Conservation (phyloP, 2,329 filamentous ascomycete genomes). For the Aspergillus uvarum region DNA sequence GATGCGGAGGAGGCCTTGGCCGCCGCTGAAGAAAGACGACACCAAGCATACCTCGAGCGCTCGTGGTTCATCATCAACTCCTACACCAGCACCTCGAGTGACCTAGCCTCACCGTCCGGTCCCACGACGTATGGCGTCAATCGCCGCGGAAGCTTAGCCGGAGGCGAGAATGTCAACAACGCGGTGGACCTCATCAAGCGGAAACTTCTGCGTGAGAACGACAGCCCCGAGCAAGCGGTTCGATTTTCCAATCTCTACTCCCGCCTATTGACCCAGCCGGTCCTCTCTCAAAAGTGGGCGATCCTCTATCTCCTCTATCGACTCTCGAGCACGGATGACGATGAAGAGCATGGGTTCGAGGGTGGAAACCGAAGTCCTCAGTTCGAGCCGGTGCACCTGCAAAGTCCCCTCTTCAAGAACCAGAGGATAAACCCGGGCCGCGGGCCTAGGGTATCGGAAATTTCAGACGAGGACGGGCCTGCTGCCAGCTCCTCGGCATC, state of each 20-base stretch:
- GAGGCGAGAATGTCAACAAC: conserved; percentile 68
- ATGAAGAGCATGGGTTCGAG: conserved; percentile 23
- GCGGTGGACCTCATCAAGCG: conserved; percentile 90
- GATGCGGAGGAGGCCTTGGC: conserved; percentile 36
- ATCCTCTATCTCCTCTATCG: conserved; percentile 90
- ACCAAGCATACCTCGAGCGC: conserved; percentile 35
- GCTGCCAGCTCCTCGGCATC: conserved; percentile 45
- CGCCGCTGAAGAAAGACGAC: conserved; percentile 39
- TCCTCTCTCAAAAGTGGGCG: conserved; percentile 93
- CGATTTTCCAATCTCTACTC: conserved; percentile 90
- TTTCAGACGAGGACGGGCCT: conserved; percentile 38
- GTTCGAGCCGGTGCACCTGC: conserved; percentile 40
- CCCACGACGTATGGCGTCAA: conserved; percentile 17
- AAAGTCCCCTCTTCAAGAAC: conserved; percentile 37
- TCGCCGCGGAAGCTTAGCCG: conserved; percentile 33
- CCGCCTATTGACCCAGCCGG: conserved; percentile 81
- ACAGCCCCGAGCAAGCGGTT: conserved; percentile 70
- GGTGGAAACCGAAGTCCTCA: conserved; percentile 39
- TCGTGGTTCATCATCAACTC: conserved; percentile 42
- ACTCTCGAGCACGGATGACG: conserved; percentile 65
- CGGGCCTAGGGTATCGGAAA: conserved; percentile 19
- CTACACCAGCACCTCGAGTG: conserved; percentile 24
- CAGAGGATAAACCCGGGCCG: conserved; percentile 22
- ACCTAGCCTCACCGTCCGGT: conserved; percentile 27
- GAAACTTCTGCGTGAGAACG: conserved; percentile 76